Percentiles rank a stretch among this genome's conserved stretches.
phyloP scores from a whole-genome alignment of 2,329 filamentous ascomycete genomes.

The Penicillium sp. region DNA sequence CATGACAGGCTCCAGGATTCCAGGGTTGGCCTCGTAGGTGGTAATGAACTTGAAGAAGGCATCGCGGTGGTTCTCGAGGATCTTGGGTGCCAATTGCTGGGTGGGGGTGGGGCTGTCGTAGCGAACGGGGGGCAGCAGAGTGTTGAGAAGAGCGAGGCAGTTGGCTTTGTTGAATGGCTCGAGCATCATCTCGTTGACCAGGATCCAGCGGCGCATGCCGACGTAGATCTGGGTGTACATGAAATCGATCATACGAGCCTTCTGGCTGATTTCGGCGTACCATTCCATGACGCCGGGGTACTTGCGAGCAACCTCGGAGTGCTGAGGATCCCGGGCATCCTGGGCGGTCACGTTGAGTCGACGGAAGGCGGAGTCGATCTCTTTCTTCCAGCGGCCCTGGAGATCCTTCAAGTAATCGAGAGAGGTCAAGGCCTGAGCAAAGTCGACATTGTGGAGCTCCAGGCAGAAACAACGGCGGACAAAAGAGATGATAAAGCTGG shows the following conservation, averaged over 20 bases:
- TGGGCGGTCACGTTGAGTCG: constrained; percentile 55
- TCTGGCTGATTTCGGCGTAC: constrained; percentile 54
- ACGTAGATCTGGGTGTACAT: constrained; percentile 64
- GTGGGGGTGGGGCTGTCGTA: constrained; percentile 49
- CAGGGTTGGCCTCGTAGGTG: constrained; percentile 55
- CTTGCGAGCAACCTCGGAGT: constrained; percentile 50
- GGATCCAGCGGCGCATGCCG: constrained; percentile 63
- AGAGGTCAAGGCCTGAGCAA: constrained; percentile 65
- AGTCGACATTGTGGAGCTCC: constrained; percentile 61
- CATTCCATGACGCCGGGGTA: constrained; percentile 59
- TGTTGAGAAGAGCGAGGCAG: constrained; percentile 69
- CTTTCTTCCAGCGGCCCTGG: constrained; percentile 60
- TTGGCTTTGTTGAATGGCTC: constrained; percentile 65
- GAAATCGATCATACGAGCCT: constrained; percentile 54
- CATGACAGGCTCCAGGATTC: constrained; percentile 56
- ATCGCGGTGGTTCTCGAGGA: constrained; percentile 60
- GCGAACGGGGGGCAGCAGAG: constrained; percentile 61
- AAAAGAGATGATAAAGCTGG: constrained; percentile 64
- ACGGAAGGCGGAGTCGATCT: constrained; percentile 56
- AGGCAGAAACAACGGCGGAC: constrained; percentile 60
- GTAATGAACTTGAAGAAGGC: constrained; percentile 65
- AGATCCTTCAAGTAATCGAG: constrained; percentile 67
- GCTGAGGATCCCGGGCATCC: constrained; percentile 45
- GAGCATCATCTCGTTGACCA: constrained; percentile 66
- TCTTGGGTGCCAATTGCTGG: constrained; percentile 52